phyloP scores from a whole-genome alignment of 2,329 filamentous ascomycete genomes.

The Talaromyces sp. region DNA sequence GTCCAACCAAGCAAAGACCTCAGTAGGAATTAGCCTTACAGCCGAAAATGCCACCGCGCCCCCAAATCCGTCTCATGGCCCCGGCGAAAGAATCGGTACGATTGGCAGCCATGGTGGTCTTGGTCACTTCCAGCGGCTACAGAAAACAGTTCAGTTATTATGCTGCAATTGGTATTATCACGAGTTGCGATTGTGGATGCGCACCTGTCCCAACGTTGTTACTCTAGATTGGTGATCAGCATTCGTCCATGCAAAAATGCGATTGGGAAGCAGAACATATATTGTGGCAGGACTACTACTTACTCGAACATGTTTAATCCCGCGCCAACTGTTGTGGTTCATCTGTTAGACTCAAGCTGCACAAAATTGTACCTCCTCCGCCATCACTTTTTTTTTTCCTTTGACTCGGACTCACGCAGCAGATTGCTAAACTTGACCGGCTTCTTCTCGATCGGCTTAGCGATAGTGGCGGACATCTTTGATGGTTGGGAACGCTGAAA shows the following conservation, averaged over 20 bases:
- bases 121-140: conserved; percentile 93
- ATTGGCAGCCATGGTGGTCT: conserved; percentile 99
- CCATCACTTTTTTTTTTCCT: neutral
- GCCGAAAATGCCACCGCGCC: conserved; percentile 85
- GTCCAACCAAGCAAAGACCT: conserved; percentile 2
- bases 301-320: conserved; percentile 94
- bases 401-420: conserved; percentile 54
- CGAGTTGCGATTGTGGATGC: conserved; percentile 1
- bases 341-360: neutral
- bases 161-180: neutral
- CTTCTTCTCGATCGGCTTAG: conserved; percentile 82
- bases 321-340: conserved; percentile 61
- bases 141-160: conserved; percentile 34
- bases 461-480: conserved; percentile 49
- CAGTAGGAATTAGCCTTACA: conserved; percentile 58
- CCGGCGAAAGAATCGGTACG: conserved; percentile 78
- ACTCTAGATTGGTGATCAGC: conserved; percentile 42
- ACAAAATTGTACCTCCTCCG: neutral
- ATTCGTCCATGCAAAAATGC: neutral
- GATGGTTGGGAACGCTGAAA: conserved; percentile 59
- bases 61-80: conserved; percentile 84
- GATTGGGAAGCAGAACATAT: neutral
- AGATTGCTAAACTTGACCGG: conserved; percentile 99
- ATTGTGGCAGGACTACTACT: conserved; percentile 24
- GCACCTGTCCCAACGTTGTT: conserved; percentile 64